phyloP scores from a whole-genome alignment of 1,139 yeast genomes.

The Zhuliangozyma parablackwelliae region DNA sequence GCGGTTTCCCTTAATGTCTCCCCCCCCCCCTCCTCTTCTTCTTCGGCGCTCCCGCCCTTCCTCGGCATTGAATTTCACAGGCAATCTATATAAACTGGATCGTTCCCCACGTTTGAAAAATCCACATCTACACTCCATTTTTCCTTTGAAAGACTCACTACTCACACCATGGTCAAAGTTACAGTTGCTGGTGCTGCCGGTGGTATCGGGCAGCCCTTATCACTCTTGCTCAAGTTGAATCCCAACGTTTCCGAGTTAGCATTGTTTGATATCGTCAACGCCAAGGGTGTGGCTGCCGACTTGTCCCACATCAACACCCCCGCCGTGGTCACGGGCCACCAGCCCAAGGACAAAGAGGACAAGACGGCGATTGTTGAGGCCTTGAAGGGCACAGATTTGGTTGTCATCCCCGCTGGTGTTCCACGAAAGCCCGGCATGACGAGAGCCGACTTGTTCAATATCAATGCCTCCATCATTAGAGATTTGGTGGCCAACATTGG shows the following conservation, averaged over 20 bases:
- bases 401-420: slow-evolving; percentile 76
- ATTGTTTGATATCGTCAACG: slow-evolving; percentile 63
- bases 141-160: neutral
- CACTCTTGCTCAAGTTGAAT: slow-evolving; percentile 58
- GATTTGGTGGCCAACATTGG: slow-evolving; percentile 57
- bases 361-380: slow-evolving; percentile 46
- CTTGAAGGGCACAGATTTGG: slow-evolving; percentile 52
- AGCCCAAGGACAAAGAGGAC: slow-evolving; percentile 48
- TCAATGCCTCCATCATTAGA: slow-evolving; percentile 66
- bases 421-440: slow-evolving; percentile 83
- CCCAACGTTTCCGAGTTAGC: slow-evolving; percentile 53
- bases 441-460: slow-evolving; percentile 69
- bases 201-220: slow-evolving; percentile 76
- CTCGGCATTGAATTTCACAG: too few relatives aligned
- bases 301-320: slow-evolving; percentile 65
- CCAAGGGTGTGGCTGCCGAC: slow-evolving; percentile 71
- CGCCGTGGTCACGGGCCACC: slow-evolving; percentile 54
- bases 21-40: too few relatives aligned
- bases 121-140: too few relatives aligned
- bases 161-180: slow-evolving; percentile 65
- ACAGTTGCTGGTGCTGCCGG: slow-evolving; percentile 79
- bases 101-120: neutral
- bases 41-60: too few relatives aligned
- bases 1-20: too few relatives aligned
- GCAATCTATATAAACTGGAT: neutral